These are phyloP conservation scores for Logfia minima DNA, from an alignment of 129 eudicot species.

Conservation along the genomic window DNA sequence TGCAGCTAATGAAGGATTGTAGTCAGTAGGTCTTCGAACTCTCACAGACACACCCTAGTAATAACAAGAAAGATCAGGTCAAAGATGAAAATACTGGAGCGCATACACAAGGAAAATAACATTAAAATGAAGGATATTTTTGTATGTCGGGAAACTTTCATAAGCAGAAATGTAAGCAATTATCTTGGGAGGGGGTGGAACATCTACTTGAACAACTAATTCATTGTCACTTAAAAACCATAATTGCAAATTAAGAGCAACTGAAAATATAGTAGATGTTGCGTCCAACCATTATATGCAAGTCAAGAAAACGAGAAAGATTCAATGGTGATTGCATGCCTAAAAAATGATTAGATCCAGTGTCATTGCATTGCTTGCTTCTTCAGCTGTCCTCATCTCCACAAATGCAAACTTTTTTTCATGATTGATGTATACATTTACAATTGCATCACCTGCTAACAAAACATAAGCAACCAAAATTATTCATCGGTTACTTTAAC, in stretches of 20 bases:
- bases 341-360: conserved; percentile 74
- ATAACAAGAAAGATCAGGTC: conserved; percentile 11
- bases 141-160: background rate
- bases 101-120: conserved; percentile 1
- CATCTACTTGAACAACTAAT: background rate
- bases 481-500: no score
- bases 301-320: background rate
- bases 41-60: conserved; percentile 86
- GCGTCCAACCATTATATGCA: background rate
- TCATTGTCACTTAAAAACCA: background rate
- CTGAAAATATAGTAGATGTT: background rate
- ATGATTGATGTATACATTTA: conserved; percentile 87
- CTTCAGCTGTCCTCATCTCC: conserved; percentile 97
- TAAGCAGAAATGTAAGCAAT: background rate
- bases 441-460: conserved; percentile 80
- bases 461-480: no score
- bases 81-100: conserved; percentile 14
- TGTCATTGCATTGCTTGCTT: conserved; percentile 92
- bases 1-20: conserved; percentile 88
- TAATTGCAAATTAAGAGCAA: background rate
- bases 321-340: conserved; percentile 38
- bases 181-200: background rate
- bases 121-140: background rate
- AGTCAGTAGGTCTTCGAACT: conserved; percentile 85
- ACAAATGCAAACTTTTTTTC: conserved; percentile 97